These are phyloP conservation scores for Perilla frutescens DNA, from an alignment of 257 asterid species.

Conservation along the genomic window DNA sequence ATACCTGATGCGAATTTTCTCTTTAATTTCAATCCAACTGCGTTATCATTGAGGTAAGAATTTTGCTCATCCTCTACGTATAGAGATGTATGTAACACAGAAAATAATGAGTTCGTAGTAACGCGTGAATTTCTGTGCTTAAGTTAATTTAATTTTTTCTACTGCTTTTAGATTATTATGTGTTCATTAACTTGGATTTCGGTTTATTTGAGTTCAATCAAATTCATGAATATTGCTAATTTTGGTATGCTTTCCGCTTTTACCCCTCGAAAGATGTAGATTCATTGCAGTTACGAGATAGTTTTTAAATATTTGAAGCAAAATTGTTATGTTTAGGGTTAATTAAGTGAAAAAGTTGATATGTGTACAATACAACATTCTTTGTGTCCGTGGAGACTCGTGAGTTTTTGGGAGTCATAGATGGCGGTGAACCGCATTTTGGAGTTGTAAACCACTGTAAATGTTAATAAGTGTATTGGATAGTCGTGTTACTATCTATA, in stretches of 20 bases:
- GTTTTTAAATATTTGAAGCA: no score
- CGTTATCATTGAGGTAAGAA: no score
- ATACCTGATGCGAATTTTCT: no score
- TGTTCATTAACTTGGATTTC: slow-evolving; percentile 11
- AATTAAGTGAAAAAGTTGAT: background rate
- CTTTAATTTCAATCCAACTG: no score
- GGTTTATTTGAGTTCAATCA: slow-evolving; percentile 4
- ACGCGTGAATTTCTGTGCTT: no score
- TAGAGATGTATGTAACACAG: no score
- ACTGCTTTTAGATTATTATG: no score
- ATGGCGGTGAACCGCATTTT: background rate
- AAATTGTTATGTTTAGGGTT: background rate
- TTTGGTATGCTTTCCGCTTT: background rate
- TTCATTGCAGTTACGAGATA: background rate
- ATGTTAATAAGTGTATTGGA: background rate
- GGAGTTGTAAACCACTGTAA: background rate
- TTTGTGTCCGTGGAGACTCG: background rate
- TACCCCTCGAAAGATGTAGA: background rate
- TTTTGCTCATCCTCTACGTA: no score
- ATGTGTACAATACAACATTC: background rate
- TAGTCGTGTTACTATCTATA: background rate
- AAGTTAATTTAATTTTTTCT: no score
- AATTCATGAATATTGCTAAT: background rate
- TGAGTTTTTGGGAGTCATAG: background rate
- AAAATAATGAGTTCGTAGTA: no score